These are phyloP conservation scores for Colletotrichum liriopes DNA, from an alignment of 2,329 filamentous ascomycete genomes.

Conservation along the genomic window DNA sequence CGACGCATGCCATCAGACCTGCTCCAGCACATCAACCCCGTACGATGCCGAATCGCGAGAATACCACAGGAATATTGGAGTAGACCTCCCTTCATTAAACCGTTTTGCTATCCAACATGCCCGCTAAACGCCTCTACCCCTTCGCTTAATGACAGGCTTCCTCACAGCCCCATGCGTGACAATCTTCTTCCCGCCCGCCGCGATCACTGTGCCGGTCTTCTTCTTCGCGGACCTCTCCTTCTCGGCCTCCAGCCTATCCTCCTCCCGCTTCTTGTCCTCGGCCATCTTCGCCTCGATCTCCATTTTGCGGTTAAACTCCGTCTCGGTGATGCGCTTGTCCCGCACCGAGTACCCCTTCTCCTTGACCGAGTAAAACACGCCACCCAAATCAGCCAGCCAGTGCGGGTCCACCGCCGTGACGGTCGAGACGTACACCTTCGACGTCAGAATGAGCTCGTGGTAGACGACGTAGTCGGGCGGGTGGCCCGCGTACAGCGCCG, in stretches of 20 bases:
- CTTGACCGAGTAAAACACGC: slow-evolving; percentile 97
- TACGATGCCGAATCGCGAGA: too few relatives aligned
- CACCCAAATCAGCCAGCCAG: slow-evolving; percentile 96
- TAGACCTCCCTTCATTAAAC: background rate
- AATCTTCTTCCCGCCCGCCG: slow-evolving; percentile 67
- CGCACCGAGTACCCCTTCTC: slow-evolving; percentile 95
- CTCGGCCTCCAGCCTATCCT: slow-evolving; percentile 68
- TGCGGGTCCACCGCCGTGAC: slow-evolving; percentile 97
- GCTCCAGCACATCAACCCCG: too few relatives aligned
- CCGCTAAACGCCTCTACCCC: slow-evolving; percentile 67
- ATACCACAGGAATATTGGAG: background rate
- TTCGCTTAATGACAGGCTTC: slow-evolving; percentile 71
- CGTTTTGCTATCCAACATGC: slow-evolving; percentile 2
- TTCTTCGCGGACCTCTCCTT: slow-evolving; percentile 63
- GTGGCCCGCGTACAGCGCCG: slow-evolving; percentile 93
- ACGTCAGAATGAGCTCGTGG: slow-evolving; percentile 96
- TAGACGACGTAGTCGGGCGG: slow-evolving; percentile 98
- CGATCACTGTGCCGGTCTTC: slow-evolving; percentile 48
- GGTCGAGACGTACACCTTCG: slow-evolving; percentile 98
- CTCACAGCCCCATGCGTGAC: slow-evolving; percentile 74
- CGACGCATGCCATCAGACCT: background rate
- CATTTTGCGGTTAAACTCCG: slow-evolving; percentile 92
- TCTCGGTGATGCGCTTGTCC: slow-evolving; percentile 89
- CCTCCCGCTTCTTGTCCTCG: slow-evolving; percentile 81
- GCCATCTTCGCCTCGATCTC: slow-evolving; percentile 96